These are phyloP conservation scores for Salinomyces thailandicus DNA, from an alignment of 2,329 filamentous ascomycete species.

Conservation along the genomic window DNA sequence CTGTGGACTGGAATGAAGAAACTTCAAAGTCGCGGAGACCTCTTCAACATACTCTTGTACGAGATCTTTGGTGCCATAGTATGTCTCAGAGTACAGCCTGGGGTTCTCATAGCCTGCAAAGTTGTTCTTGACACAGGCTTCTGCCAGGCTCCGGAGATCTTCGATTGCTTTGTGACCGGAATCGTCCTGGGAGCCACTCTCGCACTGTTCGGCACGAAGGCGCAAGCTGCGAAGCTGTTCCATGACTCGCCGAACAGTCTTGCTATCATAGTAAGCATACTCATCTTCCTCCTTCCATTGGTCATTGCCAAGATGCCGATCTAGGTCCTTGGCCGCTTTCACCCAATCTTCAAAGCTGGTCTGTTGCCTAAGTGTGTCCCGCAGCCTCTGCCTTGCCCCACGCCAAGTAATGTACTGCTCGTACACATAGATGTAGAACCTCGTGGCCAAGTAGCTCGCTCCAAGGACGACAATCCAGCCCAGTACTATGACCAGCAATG, in stretches of 20 bases:
- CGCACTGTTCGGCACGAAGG: slow-evolving; percentile 43
- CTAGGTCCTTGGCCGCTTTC: slow-evolving; percentile 64
- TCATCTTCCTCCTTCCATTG: slow-evolving; percentile 66
- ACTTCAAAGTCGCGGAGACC: slow-evolving; percentile 56
- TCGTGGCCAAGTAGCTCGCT: slow-evolving; percentile 64
- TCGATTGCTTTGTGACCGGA: slow-evolving; percentile 48
- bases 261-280: slow-evolving; percentile 74
- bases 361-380: slow-evolving; percentile 60
- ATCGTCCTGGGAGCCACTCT: slow-evolving; percentile 32
- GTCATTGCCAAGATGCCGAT: slow-evolving; percentile 69
- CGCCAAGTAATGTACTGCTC: slow-evolving; percentile 88
- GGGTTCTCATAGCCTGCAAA: slow-evolving; percentile 93
- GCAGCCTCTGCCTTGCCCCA: slow-evolving; percentile 61
- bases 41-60: slow-evolving; percentile 88
- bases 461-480: slow-evolving; percentile 70
- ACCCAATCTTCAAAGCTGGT: slow-evolving; percentile 78
- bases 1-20: slow-evolving; percentile 58
- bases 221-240: slow-evolving; percentile 61
- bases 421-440: slow-evolving; percentile 84
- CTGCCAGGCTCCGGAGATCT: slow-evolving; percentile 65
- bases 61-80: slow-evolving; percentile 92
- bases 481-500: slow-evolving; percentile 67
- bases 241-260: slow-evolving; percentile 67
- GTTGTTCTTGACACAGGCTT: slow-evolving; percentile 94
- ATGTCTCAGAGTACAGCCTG: slow-evolving; percentile 90